Evolutionary conservation across 805 yeast genomes (phyloP).

Genomic region (Metschnikowia gelsemii): DNA sequence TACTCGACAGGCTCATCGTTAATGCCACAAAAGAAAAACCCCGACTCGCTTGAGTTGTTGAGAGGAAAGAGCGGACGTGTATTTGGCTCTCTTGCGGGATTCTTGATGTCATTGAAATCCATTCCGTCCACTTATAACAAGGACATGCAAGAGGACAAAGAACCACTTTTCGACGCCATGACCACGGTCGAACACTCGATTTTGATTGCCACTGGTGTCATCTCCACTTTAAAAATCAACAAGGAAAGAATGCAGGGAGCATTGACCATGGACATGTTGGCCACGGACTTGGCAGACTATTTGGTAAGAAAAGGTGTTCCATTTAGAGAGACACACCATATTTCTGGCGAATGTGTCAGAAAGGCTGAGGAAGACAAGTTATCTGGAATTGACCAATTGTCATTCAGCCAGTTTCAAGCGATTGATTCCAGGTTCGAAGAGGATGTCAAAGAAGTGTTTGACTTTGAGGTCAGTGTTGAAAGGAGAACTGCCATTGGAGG

Average conservation of each 20-base stretch:
- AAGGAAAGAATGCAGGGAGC: conserved; percentile 79
- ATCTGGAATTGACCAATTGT: conserved; percentile 82
- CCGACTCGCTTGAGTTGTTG: conserved; percentile 90
- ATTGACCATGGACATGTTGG: conserved; percentile 97
- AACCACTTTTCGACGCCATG: conserved; percentile 91
- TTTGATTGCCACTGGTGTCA: conserved; percentile 92
- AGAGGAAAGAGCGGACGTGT: conserved; percentile 98
- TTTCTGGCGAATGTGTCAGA: conserved; percentile 96
- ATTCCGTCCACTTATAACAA: conserved; percentile 97
- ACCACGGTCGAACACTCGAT: conserved; percentile 91
- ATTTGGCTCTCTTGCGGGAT: conserved; percentile 92
- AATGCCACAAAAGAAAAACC: conserved; percentile 99
- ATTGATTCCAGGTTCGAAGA: conserved; percentile 79
- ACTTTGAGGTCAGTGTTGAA: conserved; percentile 93
- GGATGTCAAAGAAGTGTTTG: conserved; percentile 82
- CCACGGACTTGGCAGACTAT: conserved; percentile 97
- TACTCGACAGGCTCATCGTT: conserved; percentile 97
- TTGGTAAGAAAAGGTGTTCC: conserved; percentile 98
- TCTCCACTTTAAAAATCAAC: conserved; percentile 78
- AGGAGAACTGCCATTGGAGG: conserved; percentile 97
- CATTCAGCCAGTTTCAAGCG: conserved; percentile 70
- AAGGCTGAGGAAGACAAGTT: conserved; percentile 75
- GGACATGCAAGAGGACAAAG: conserved; percentile 99
- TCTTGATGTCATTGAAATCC: conserved; percentile 94
- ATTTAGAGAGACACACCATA: conserved; percentile 98